phyloP scores from a whole-genome alignment of 441 rosid species.

The Populus hybrid region DNA sequence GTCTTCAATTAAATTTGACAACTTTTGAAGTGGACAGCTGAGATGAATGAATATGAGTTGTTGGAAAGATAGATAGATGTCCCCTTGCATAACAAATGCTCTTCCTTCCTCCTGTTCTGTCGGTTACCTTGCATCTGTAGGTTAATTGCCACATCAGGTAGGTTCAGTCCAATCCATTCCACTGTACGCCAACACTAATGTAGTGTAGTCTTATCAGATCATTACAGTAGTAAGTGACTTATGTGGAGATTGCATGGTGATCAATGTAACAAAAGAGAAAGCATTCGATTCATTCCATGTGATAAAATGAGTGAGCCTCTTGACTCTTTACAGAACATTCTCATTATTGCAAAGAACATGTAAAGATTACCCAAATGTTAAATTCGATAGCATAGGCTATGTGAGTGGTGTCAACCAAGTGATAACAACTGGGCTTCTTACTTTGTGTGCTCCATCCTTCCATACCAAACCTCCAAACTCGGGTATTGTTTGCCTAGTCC shows the following conservation, averaged over 20 bases:
- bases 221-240: too few relatives aligned
- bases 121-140: too few relatives aligned
- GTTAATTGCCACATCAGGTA: too few relatives aligned
- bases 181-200: too few relatives aligned
- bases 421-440: constrained; percentile 71
- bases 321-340: constrained; percentile 20
- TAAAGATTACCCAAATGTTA: not conserved
- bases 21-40: too few relatives aligned
- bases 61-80: too few relatives aligned
- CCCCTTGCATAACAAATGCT: too few relatives aligned
- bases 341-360: constrained; percentile 34
- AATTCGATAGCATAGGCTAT: constrained; percentile 21
- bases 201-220: too few relatives aligned
- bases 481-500: constrained; percentile 44
- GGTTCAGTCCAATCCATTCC: too few relatives aligned
- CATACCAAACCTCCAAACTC: constrained; percentile 83
- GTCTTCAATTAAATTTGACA: too few relatives aligned
- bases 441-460: constrained; percentile 76
- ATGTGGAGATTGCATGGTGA: not conserved
- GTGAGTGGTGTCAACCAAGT: constrained; percentile 55
- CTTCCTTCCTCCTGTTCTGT: too few relatives aligned
- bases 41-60: too few relatives aligned
- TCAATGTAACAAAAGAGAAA: constrained; percentile 3
- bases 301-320: constrained; percentile 12
- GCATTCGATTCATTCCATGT: constrained; percentile 11